Evolutionary conservation across 805 yeast genomes (phyloP), one percentile per base, ranked within the genome.

Genomic region (fission yeast (Schizosaccharomyces pombe)): DNA sequence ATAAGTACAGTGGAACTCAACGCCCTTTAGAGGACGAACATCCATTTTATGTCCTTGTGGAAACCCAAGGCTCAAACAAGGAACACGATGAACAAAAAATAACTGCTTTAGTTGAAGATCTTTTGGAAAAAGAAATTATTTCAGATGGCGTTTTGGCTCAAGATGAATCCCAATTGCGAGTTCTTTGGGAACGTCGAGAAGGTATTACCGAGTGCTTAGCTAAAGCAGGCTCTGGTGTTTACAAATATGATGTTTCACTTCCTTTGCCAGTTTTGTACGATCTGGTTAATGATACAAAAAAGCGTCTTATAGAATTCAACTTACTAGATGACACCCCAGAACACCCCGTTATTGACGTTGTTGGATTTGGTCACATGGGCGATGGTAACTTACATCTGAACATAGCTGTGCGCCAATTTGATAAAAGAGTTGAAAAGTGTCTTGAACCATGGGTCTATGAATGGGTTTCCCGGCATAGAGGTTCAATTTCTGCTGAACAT

Each of bases 351-450:
- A 80, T 85, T 55, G 81, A 78, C 57, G 94, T 93, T 9, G 79
- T 89, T 59, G 98, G 98, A 0, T 91, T 89, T 63, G 98, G 98
- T n/a, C 98, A 91, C 64, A 76, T 91, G 62, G 98, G 98, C 56
- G 98, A 91, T 65, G 97, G 98, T 54, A 91, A 91, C 68, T 71
- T 91, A 62, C 98, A 91, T 67, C 75, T 91, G 64, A 91, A 91
- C 64, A 93, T 91, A 54, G 81, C 93, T 47, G 94, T 86, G 16
- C 77, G 95, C 66, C 75, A 78, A 62, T 91, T 91, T 68, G 73
- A 73, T 58, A 80, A 83, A 65, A 76, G 73, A 29, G 83, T 91
- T 55, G 97, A 91, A 68, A 69, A 75, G 55, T 76, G 75, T 1
- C 73, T 91, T 58, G 98, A 91, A 67, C 98, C 98, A 51, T 91